Evolutionary conservation across 1,139 yeast species (phyloP), one percentile per base, ranked within the genome.

Genomic region (Sugiyamaella neomexicana): DNA sequence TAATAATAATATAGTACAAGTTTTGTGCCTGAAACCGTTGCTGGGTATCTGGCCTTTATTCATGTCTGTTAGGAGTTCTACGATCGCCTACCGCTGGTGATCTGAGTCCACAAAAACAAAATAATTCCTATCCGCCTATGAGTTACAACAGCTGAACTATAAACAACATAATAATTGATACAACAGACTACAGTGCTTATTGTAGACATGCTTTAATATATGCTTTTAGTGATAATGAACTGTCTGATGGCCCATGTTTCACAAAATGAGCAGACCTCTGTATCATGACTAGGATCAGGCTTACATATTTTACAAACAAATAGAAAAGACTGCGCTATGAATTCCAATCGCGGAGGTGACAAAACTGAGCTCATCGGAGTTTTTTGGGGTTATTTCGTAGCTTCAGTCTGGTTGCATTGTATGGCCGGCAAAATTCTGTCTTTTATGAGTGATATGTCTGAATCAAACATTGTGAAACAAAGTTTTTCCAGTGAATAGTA

Each of bases 401-500:
- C 5, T 20, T 3, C 25, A 20, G n/a, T 29, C 34, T 29, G n/a
- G 34, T 29, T 29, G 34, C n/a, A 29, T 7, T 9, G 3, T 29
- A 29, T 9, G 10, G 34, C 34, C n/a, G 8, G 10, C 34, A 4
- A 29, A 4, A 9, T 9, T 29, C n/a, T n/a, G n/a, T n/a, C n/a
- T n/a, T n/a, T n/a, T n/a, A n/a, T 8, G 13, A 15, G 17, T 13
- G 39, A 13, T 36, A 36, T 34, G n/a, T 42, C 23, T 42, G 46
- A 42, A 16, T 42, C 46, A 42, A 42, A 42, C 46, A 42, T 42
- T 42, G 46, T 9, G n/a, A 42, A 42, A 29, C 10, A 29, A 29
- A 29, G 43, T 27, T 29, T 3, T 9, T 29, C 10, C 10, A 9
- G 10, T 40, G 5, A 23, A 23, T 40, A 40, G 9, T 40, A 15